Percentiles rank a stretch among this genome's conserved stretches.
Conservation (phyloP, 768 basidiomycete genomes). For the Calocera viscosa region DNA sequence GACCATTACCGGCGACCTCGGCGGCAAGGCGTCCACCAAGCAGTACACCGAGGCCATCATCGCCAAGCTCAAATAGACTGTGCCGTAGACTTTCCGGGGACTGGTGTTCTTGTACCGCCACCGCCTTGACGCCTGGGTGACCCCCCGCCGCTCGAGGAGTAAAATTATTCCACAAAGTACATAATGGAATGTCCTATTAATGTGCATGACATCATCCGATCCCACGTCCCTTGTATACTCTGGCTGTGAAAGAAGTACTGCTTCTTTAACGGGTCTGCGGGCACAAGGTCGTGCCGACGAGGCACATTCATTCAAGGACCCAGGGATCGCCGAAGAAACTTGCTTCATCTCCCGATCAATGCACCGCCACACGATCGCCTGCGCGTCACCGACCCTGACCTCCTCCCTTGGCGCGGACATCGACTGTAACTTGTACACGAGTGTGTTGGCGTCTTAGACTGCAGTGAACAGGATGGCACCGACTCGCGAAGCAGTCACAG, state of each 20-base stretch:
- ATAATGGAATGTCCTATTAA: constrained; percentile 3
- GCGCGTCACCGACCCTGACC: too few species aligned
- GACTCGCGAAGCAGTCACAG: not conserved
- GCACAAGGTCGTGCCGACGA: too few species aligned
- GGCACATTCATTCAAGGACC: too few species aligned
- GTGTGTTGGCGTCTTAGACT: too few species aligned
- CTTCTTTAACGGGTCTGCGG: not conserved
- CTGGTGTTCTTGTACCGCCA: constrained; percentile 5
- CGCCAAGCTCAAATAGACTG: constrained; percentile 39
- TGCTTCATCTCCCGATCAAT: not conserved
- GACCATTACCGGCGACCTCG: constrained; percentile 86
- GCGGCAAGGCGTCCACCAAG: constrained; percentile 78
- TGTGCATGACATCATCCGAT: not conserved
- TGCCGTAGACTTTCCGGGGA: not conserved
- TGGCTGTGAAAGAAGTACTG: too few species aligned
- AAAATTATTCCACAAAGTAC: constrained; percentile 6
- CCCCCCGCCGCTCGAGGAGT: not conserved
- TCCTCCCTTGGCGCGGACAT: too few species aligned
- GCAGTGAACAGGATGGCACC: not conserved
- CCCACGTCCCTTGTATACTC: too few species aligned
- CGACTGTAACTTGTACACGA: too few species aligned
- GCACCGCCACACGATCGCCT: not conserved
- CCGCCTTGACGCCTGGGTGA: not conserved
- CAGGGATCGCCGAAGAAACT: not conserved
- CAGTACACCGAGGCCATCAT: constrained; percentile 88